Base-by-base conservation (phyloP, 768 basidiomycete species). In the Mrakia blollopis region DNA sequence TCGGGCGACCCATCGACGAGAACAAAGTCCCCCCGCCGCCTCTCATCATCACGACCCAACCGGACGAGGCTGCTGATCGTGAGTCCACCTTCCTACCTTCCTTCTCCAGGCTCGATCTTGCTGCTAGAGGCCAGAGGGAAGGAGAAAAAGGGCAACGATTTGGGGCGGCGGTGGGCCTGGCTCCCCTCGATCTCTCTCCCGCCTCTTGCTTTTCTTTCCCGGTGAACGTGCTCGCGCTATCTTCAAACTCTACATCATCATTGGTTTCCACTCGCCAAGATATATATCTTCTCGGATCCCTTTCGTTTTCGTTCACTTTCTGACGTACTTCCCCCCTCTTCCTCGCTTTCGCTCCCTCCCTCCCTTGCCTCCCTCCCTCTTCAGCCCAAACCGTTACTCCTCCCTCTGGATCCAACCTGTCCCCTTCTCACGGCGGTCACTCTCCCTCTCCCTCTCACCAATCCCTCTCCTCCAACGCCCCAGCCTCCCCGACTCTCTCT, bases 31-130 rank as follows among this genome's bases (percentile, higher is more conserved):
- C 47, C 21, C 7, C 71, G 8, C 47, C 50, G 9, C 71, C 71
- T 57, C 30, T 50, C 71, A 72, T 72, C 35, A 57, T 72, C 71
- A 72, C 71, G 6, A 57, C 71, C 37, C 54, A 47, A 9, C 47
- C 71, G 1, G 71, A 72, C 25, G 69, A 35, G 5, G 18, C 50
- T 25, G 52, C 18, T 35, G 30, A 14, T 10, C 54, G 50, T 39
- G 35, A 52, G 71, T 50, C 18, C 57, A 52, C 23, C 21, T 50
- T 35, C 50, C 21, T 13, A 2, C 32, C 4, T 50, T 2, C 25
- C 47, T 44, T 52, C 4, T 9, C 30, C 1, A 21, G 28, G 37
- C 28, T 47, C 67, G 23, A 7, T 67, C 39, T 67, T 16, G 47
- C 3, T 35, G 37, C 1, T 28, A 18, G 65, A 67, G 65, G 11